Evolutionary conservation across 2,329 filamentous ascomycete genomes (phyloP), one percentile per base, ranked within the genome.

Genomic region (Ceratocystis diversiconidia): DNA sequence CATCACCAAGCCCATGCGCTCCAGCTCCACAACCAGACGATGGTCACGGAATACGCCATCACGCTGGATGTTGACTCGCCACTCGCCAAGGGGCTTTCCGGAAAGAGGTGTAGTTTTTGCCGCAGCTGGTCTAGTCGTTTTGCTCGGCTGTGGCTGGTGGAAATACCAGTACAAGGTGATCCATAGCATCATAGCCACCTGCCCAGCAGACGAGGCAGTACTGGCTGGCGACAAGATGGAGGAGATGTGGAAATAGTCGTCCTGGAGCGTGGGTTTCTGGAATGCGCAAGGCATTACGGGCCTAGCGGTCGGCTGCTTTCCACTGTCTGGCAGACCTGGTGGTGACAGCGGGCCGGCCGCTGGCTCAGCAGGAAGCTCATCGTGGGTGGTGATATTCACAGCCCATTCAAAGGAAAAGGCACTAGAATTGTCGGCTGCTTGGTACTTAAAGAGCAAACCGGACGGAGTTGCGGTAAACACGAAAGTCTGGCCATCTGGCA

Each of bases 121-220:
- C 4, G 83, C 77, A 10, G 41, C 19, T 5, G 83, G 89, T 19
- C 80, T 79, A 43, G 94, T 72, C 62, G 83, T 81, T 0, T 82
- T 79, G 25, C 81, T 79, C 0, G 92, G 92, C 70, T 87, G 82
- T 0, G 85, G 82, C 74, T 95, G 90, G 76, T 96, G 92, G 71
- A 96, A 97, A 78, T 97, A 97, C 92, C 92, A 97, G 78, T 90
- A 96, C 52, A 97, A 79, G 1, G 90, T 92, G 43, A 91, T 85
- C 89, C 90, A 97, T 5, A 97, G 81, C 88, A 96, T 95, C 89
- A 96, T 91, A 70, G 92, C 92, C 68, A 96, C 89, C 76, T 95
- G 89, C 57, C 92, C 81, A 0, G 90, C 94, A 0, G 90, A 90
- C 68, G 90, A 95, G 61, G 96, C 90, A 72, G 77, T 84, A 73